phyloP scores from a whole-genome alignment of 2,329 filamentous ascomycete genomes.

The Sporothrix schenckii region DNA sequence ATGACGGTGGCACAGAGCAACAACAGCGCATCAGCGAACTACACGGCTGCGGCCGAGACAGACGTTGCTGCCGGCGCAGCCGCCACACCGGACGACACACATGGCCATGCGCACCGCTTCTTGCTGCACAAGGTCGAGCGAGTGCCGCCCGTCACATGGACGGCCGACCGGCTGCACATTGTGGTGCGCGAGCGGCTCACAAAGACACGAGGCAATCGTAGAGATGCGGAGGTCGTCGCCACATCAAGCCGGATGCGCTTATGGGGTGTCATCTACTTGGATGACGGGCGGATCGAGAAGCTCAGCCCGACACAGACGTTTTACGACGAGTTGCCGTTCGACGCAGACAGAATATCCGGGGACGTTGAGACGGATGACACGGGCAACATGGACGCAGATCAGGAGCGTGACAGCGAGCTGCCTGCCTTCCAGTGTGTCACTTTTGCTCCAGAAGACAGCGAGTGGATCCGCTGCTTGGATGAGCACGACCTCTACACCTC shows the following conservation, averaged over 20 bases:
- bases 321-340: conserved; percentile 33
- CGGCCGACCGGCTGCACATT: conserved; percentile 53
- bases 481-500: conserved; percentile 28
- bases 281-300: conserved; percentile 36
- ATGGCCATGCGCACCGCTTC: conserved; percentile 52
- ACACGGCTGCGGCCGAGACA: neutral
- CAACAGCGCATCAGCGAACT: neutral
- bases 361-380: neutral
- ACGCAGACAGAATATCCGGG: neutral
- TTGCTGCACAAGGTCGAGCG: conserved; percentile 56
- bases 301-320: conserved; percentile 38
- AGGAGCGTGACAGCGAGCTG: conserved; percentile 23
- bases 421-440: conserved; percentile 27
- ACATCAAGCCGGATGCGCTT: conserved; percentile 56
- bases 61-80: neutral
- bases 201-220: neutral
- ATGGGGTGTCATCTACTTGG: conserved; percentile 55
- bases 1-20: conserved; percentile 64
- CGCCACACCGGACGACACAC: conserved; percentile 53
- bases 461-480: conserved; percentile 30
- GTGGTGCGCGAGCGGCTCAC: conserved; percentile 53
- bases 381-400: neutral
- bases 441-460: conserved; percentile 29
- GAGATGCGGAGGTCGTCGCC: conserved; percentile 28
- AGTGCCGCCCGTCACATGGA: conserved; percentile 55